Evolutionary conservation across 2,329 filamentous ascomycete genomes (phyloP).

Genomic region (Myriosclerotinia curreyana): DNA sequence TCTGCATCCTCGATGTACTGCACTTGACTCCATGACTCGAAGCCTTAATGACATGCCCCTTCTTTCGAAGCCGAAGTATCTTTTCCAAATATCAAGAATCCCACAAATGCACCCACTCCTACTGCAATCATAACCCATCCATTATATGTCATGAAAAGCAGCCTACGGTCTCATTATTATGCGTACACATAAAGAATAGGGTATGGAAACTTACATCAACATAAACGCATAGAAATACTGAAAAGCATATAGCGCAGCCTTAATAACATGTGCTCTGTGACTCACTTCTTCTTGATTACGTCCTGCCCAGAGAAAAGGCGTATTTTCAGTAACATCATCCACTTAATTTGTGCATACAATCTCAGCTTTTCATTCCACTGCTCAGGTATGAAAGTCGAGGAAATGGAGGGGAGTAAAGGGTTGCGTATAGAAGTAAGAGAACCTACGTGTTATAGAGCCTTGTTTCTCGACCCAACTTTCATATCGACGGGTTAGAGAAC

Average conservation of each 20-base stretch:
- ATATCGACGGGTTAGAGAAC: constrained; percentile 72
- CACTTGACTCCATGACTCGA: constrained; percentile 38
- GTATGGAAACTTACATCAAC: constrained; percentile 75
- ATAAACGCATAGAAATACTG: constrained; percentile 99
- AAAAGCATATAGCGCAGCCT: constrained; percentile 79
- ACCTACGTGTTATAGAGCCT: constrained; percentile 36
- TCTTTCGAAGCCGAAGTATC: constrained; percentile 72
- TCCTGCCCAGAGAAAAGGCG: constrained; percentile 68
- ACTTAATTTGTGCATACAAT: constrained; percentile 24
- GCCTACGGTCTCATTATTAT: constrained; percentile 53
- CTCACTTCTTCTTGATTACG: constrained; percentile 61
- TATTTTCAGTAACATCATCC: constrained; percentile 54
- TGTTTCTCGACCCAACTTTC: constrained; percentile 50
- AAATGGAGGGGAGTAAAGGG: constrained; percentile 2
- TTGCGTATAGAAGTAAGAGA: constrained; percentile 14
- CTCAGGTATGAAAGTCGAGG: constrained; percentile 23
- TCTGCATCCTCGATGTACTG: constrained; percentile 53
- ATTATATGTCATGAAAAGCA: constrained; percentile 99
- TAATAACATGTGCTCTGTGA: constrained; percentile 70
- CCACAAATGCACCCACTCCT: constrained; percentile 81
- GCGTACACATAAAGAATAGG: neutral
- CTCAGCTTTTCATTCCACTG: constrained; percentile 33
- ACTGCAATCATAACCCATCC: constrained; percentile 96
- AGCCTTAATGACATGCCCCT: constrained; percentile 76
- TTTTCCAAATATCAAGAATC: constrained; percentile 78